Conservation (phyloP, 2,329 filamentous ascomycete species). For the Chalaropsis thielavioides region DNA sequence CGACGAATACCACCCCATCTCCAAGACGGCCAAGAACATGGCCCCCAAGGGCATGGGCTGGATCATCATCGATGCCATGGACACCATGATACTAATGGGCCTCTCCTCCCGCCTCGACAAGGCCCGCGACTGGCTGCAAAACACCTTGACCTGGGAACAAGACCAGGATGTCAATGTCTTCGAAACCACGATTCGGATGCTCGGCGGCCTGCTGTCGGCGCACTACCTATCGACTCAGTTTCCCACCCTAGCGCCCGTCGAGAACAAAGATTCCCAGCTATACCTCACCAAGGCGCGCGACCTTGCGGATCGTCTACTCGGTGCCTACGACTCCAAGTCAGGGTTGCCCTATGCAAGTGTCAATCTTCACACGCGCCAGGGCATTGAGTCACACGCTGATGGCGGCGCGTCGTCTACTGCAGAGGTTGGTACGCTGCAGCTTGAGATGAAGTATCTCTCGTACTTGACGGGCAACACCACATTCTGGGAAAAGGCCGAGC, state of each 20-base stretch:
- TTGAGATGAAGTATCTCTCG: conserved; percentile 94
- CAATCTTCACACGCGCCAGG: conserved; percentile 63
- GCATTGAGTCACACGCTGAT: conserved; percentile 70
- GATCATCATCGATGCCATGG: conserved; percentile 93
- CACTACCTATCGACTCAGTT: conserved; percentile 84
- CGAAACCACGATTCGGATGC: conserved; percentile 94
- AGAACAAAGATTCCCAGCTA: conserved; percentile 62
- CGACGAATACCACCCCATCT: conserved; percentile 75
- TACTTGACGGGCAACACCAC: conserved; percentile 84
- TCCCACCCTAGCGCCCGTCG: conserved; percentile 61
- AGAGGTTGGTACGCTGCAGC: conserved; percentile 79
- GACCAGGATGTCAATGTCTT: conserved; percentile 95
- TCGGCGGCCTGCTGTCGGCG: conserved; percentile 81
- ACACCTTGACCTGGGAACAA: conserved; percentile 70
- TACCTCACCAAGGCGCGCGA: conserved; percentile 95
- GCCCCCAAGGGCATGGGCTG: conserved; percentile 78
- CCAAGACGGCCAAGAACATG: conserved; percentile 72
- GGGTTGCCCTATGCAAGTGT: conserved; percentile 85
- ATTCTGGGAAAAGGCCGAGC: conserved; percentile 87
- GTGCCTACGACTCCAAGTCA: conserved; percentile 74
- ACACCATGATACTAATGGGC: conserved; percentile 98
- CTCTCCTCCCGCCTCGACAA: conserved; percentile 70
- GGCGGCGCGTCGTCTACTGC: conserved; percentile 84
- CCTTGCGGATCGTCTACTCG: conserved; percentile 70
- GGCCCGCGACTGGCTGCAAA: conserved; percentile 78